Evolutionary conservation across 768 basidiomycete species (phyloP), one percentile per base, ranked within the genome.

Genomic region (Hericium erinaceus): DNA sequence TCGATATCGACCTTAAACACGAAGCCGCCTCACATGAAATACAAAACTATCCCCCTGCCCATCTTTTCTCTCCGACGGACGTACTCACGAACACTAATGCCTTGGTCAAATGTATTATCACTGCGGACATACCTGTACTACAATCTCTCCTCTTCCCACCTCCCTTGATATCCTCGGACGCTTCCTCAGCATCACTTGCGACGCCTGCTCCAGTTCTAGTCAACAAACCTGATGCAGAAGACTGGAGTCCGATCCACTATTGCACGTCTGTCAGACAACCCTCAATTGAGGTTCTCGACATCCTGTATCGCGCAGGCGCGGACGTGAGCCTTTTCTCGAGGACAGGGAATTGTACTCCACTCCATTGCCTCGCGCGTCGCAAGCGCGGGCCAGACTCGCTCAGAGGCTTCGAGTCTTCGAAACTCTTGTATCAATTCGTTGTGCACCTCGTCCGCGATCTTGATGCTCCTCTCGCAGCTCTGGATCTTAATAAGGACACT

Each of bases 211-310:
- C 77, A 69, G 72, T 67, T 63, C 79, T 90, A 59, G 81, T 90
- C 64, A 91, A 91, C 72, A 66, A 76, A 57, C 81, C 81, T 33
- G 87, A 90, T 66, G 64, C 74, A 6, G 75, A 79, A 52, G 88
- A 87, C 52, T 89, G 88, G 85, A 83, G 84, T 61, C 75, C 83
- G 56, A 77, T 90, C 52, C 89, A 91, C 63, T 75, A 89, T 64
- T 87, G 84, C 65, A 82, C 78, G 56, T 77, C 80, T 58, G 73
- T 74, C 52, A 69, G 72, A 54, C 69, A 72, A 22, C 87, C 85
- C 3, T 85, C 81, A 12, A 70, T 80, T 46, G 77, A 83, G 56
- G 73, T 84, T 55, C 74, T 90, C 58, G 87, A 91, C 61, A 77
- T 81, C 24, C 73, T 91, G 40, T 89, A 87, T 63, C 82, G 79